Percentiles rank a stretch among this genome's conserved stretches.
Evolutionary conservation across 257 asterid species (phyloP).

Genomic region (Ocimum tenuiflorum): DNA sequence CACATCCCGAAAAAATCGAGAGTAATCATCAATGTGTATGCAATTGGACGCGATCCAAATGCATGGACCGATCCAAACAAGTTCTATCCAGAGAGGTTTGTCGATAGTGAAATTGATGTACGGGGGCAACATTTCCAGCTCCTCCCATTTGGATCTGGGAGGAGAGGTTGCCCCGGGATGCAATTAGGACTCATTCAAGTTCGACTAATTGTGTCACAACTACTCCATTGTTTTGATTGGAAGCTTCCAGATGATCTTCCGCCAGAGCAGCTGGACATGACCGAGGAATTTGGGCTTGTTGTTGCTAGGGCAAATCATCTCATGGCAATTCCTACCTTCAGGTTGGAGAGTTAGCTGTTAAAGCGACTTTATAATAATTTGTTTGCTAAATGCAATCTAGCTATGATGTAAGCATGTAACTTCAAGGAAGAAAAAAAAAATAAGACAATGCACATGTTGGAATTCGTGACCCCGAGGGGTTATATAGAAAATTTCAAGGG

Average conservation of each 20-base stretch:
- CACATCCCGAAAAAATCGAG: conserved; percentile 37
- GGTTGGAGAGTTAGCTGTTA: conserved; percentile 5
- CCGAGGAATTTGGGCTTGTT: conserved; percentile 39
- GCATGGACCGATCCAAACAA: conserved; percentile 38
- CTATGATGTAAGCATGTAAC: background rate
- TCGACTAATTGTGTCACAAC: conserved; percentile 40
- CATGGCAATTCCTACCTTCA: conserved; percentile 26
- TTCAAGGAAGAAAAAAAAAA: too few species aligned
- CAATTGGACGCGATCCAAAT: conserved; percentile 45
- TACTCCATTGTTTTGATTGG: conserved; percentile 59
- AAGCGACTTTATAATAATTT: background rate
- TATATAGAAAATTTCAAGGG: too few species aligned
- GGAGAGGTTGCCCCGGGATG: conserved; percentile 52
- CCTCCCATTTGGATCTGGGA: conserved; percentile 46
- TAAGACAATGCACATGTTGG: too few species aligned
- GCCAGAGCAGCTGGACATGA: conserved; percentile 42
- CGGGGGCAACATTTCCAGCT: conserved; percentile 48
- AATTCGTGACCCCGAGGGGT: too few species aligned
- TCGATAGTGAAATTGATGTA: conserved; percentile 29
- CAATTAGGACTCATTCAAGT: conserved; percentile 41
- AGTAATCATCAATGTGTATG: conserved; percentile 29
- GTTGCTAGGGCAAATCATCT: conserved; percentile 19
- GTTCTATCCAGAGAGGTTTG: conserved; percentile 52
- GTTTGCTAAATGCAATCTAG: background rate
- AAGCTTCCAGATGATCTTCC: conserved; percentile 34